Percentiles rank a stretch among this genome's conserved stretches.
Evolutionary conservation across 1,284 basidiomycete genomes (phyloP).

Genomic region (Tilletia walkeri): DNA sequence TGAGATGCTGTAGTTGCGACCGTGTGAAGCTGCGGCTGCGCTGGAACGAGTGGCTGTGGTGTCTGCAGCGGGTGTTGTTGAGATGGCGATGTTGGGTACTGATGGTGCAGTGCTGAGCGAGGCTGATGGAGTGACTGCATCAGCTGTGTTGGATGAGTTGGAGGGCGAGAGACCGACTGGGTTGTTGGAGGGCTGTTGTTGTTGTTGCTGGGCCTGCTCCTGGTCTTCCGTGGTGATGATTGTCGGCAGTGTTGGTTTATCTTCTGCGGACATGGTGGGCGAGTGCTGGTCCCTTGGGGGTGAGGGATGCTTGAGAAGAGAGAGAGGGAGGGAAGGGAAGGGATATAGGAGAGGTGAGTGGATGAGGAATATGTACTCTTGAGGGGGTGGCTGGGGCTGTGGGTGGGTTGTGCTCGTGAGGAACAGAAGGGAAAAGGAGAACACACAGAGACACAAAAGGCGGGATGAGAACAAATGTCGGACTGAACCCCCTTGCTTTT

Average conservation of each 20-base stretch:
- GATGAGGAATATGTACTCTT: background rate
- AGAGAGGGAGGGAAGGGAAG: background rate
- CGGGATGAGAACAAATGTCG: too few relatives aligned
- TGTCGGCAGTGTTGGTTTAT: background rate
- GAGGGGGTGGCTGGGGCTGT: too few relatives aligned
- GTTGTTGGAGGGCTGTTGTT: background rate
- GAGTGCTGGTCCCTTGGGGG: too few relatives aligned
- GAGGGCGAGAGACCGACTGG: background rate
- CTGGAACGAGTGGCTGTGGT: background rate
- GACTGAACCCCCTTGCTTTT: too few relatives aligned
- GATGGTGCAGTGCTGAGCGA: background rate
- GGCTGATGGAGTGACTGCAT: background rate
- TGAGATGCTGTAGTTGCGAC: constrained; percentile 20
- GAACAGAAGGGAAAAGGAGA: too few relatives aligned
- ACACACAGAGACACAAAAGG: too few relatives aligned
- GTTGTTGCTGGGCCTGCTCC: background rate
- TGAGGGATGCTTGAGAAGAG: background rate
- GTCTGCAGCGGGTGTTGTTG: background rate
- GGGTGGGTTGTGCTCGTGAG: too few relatives aligned
- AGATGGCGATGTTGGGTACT: constrained; percentile 16
- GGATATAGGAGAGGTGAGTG: background rate
- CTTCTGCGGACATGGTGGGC: background rate
- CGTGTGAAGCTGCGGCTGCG: background rate
- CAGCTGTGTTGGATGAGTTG: background rate
- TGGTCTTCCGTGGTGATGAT: constrained; percentile 13